phyloP scores from a whole-genome alignment of 768 basidiomycete genomes.

The Megacollybia marginata region DNA sequence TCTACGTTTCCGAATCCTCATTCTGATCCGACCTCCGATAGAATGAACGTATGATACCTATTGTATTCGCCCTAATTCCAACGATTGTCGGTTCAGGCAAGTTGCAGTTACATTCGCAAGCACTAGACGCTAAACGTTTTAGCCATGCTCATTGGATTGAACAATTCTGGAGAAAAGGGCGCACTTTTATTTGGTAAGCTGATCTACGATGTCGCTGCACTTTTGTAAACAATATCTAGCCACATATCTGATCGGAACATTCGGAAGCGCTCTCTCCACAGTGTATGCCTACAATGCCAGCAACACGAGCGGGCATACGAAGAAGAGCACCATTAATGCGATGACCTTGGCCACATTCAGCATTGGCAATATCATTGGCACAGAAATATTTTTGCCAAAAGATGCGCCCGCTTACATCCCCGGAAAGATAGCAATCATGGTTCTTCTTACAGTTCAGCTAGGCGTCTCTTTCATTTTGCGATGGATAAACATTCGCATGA shows the following conservation, averaged over 20 bases:
- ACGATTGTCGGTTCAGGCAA: slow-evolving; percentile 50
- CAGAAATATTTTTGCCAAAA: slow-evolving; percentile 55
- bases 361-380: slow-evolving; percentile 55
- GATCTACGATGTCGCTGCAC: not conserved
- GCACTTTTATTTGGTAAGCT: slow-evolving; percentile 47
- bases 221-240: slow-evolving; percentile 18
- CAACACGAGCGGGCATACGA: slow-evolving; percentile 59
- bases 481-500: slow-evolving; percentile 48
- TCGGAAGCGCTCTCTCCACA: slow-evolving; percentile 50
- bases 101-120: not conserved
- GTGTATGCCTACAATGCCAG: slow-evolving; percentile 61
- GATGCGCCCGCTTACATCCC: slow-evolving; percentile 59
- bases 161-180: slow-evolving; percentile 39
- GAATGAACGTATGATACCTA: slow-evolving; percentile 56
- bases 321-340: slow-evolving; percentile 62
- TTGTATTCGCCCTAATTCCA: slow-evolving; percentile 49
- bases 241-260: slow-evolving; percentile 44
- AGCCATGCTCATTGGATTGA: slow-evolving; percentile 50
- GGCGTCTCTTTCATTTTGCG: slow-evolving; percentile 39
- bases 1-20: not conserved
- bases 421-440: slow-evolving; percentile 60
- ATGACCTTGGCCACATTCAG: slow-evolving; percentile 50
- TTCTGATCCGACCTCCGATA: slow-evolving; percentile 6
- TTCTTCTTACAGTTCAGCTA: slow-evolving; percentile 47
- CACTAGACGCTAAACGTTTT: not conserved